A percentile compares a stretch with the other conserved stretches of the same genome.
phyloP scores from a whole-genome alignment of 1,284 basidiomycete species.

The Cryptococcus sp. region DNA sequence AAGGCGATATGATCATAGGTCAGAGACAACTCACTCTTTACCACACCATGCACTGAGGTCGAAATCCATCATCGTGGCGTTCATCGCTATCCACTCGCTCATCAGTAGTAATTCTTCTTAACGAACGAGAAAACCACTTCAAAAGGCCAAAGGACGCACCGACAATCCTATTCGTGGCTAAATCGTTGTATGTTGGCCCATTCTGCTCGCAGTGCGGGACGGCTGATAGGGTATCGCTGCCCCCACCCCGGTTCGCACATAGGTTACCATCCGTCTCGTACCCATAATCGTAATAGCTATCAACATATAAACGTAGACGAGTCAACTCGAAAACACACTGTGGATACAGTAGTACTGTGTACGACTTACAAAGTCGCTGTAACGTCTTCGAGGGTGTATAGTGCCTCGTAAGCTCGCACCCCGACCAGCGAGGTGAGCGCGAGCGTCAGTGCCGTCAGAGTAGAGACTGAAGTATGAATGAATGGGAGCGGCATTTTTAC shows the following conservation, averaged over 20 bases:
- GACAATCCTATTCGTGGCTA: slow-evolving; percentile 13
- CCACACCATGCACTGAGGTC: slow-evolving; percentile 25
- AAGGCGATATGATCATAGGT: no score
- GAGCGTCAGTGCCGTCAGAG: no score
- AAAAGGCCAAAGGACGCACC: slow-evolving; percentile 3
- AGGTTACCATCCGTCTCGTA: slow-evolving; percentile 6
- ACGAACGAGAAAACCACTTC: not conserved
- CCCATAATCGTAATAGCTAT: slow-evolving; percentile 10
- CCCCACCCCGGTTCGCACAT: slow-evolving; percentile 4
- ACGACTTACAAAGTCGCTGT: slow-evolving; percentile 4
- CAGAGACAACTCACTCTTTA: slow-evolving; percentile 18
- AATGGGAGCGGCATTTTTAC: not conserved
- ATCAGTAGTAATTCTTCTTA: not conserved
- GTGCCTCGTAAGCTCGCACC: not conserved
- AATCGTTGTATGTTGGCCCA: slow-evolving; percentile 1
- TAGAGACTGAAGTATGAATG: not conserved
- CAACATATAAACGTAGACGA: not conserved
- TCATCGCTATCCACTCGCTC: slow-evolving; percentile 15
- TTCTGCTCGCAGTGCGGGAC: slow-evolving; percentile 10
- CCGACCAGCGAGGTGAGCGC: slow-evolving; percentile 3
- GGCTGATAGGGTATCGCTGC: not conserved
- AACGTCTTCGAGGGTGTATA: slow-evolving; percentile 2
- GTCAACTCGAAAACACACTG: not conserved
- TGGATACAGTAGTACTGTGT: no score
- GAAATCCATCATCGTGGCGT: slow-evolving; percentile 18